These are phyloP conservation scores for Strobilomyces confusus DNA, from an alignment of 768 basidiomycete genomes.

Conservation along the genomic window DNA sequence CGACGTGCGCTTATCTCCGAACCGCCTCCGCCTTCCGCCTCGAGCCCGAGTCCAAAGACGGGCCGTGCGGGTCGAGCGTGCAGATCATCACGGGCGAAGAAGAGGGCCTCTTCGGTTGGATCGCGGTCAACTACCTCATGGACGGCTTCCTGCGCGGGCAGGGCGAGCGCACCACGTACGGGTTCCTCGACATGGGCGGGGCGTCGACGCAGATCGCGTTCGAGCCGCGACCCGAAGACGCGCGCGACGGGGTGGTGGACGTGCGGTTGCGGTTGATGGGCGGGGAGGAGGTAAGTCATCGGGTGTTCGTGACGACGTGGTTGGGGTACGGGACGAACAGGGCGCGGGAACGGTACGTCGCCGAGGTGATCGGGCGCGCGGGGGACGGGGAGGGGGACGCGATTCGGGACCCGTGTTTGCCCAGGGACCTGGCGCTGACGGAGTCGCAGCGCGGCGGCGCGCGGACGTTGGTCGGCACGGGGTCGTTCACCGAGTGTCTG, in stretches of 20 bases:
- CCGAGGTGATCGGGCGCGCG: constrained; percentile 55
- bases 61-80: constrained; percentile 90
- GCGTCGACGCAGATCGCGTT: constrained; percentile 99
- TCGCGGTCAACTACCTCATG: constrained; percentile 98
- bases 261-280: constrained; percentile 78
- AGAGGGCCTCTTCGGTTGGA: constrained; percentile 98
- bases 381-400: constrained; percentile 21
- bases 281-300: constrained; percentile 84
- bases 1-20: constrained; percentile 74
- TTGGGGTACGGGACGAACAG: constrained; percentile 97
- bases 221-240: constrained; percentile 68
- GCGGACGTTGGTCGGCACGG: constrained; percentile 76
- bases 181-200: constrained; percentile 99
- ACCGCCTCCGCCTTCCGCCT: constrained; percentile 77
- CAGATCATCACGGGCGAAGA: constrained; percentile 97
- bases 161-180: constrained; percentile 78
- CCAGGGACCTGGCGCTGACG: constrained; percentile 62
- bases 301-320: constrained; percentile 98
- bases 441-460: constrained; percentile 43
- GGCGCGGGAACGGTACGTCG: constrained; percentile 90
- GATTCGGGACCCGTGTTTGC: constrained; percentile 88
- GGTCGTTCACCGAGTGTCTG: constrained; percentile 86
- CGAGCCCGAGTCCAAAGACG: constrained; percentile 56
- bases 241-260: constrained; percentile 52
- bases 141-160: constrained; percentile 67